Base-by-base conservation (phyloP, 257 asterid species). In the Primulina tabacum region DNA sequence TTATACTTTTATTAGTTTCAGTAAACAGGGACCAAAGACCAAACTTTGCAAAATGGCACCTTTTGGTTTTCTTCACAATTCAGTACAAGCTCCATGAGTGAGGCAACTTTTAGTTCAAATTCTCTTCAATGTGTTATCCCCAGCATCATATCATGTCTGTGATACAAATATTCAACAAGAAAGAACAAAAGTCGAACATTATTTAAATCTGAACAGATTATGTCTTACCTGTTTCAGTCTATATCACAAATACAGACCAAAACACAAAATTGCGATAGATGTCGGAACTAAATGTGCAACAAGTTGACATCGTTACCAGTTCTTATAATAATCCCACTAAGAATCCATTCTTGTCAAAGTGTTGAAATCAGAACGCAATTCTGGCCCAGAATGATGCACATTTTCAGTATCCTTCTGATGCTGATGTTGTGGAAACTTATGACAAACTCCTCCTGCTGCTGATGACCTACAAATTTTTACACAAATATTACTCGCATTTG, bases 1-100 rank as follows among this genome's bases (percentile, higher is more conserved):
- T 69, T n/a, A 65, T 32, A 38, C 61, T 64, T 74, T 12, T 34
- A 60, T 56, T 24, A 70, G 16, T 73, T 47, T 34, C 61, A 37
- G 56, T 55, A 50, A 59, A 24, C 21, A 62, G 76, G 77, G 75
- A 70, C 71, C 84, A 30, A 40, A 38, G 55, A 61, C 21, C 7
- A 35, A 6, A 8, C 28, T 8, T 55, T 21, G 24, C 24, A 21
- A 21, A 21, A 21, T 21, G 24, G 24, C 24, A 21, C 24, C 24
- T 21, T 21, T 21, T n/a, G n/a, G n/a, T n/a, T n/a, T n/a, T n/a
- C 24, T 21, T 21, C 24, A 21, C 1, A 21, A 21, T 21, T 21
- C 24, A 21, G 24, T 21, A 21, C 24, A 21, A 21, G 24, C 24
- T 21, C 24, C 24, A 21, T 0, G 24, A 21, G 0, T 21, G 24